Evolutionary conservation across 2,329 filamentous ascomycete species (phyloP), one percentile per base, ranked within the genome.

Genomic region (Nothomitra cinnamomea): DNA sequence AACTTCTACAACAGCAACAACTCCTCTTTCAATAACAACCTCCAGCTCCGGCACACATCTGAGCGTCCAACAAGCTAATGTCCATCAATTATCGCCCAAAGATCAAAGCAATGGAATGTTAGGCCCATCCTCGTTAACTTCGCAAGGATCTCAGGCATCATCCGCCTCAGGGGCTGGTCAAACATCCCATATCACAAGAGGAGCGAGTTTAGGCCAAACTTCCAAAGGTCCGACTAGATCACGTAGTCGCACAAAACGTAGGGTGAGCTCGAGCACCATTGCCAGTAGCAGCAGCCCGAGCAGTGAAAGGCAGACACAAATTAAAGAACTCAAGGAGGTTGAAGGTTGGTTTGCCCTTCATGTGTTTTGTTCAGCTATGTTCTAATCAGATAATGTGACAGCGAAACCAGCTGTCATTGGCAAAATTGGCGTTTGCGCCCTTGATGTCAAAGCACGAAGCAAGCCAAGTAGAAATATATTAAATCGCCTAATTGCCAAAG

Each of bases 391-490:
- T 12, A n/a, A 10, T 25, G 24, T 6, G 43, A 43, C 42, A 62
- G 59, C 59, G 24, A 59, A 60, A 56, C 56, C 58, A 19, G 57
- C 65, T 3, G 69, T 67, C 17, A 69, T 80, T 57, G 80, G 80
- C 56, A 77, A 74, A 55, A 95, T 98, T 63, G 92, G 92, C 52
- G 87, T 98, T 8, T 98, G 92, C 66, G 94, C 92, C 21, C 73
- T 98, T 55, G 92, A 98, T 69, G 79, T 90, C 60, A 98, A 98
- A 70, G 92, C 92, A 36, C 79, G 92, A 62, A 95, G 89, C 73
- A 96, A 96, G 68, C 92, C 92, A 1, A 95, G 90, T 64, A 79
- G 94, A 59, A 96, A 95, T 63, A 98, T 98, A 60, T 71, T 98
- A 56, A 96, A 94, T 63, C 80, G 89, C 51, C 75, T 98, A 19